Percentiles rank a stretch among this genome's conserved stretches.
These are phyloP conservation scores for Lagenidium giganteum DNA, from an alignment of 352 stramenopile species.

Conservation along the genomic window DNA sequence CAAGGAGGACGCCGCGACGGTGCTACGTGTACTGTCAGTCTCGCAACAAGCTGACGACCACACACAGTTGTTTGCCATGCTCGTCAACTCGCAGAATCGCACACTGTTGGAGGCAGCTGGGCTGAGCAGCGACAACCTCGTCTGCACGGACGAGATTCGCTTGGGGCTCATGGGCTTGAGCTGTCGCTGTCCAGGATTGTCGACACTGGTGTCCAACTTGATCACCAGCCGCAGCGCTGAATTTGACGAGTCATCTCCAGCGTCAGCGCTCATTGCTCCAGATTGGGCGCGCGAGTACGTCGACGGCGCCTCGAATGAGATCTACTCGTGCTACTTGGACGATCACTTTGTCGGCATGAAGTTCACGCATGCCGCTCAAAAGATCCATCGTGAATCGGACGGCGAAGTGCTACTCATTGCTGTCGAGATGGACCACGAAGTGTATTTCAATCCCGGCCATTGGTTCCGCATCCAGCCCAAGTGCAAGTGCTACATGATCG, in stretches of 20 bases:
- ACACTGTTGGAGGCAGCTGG: conserved; percentile 72
- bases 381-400: conserved; percentile 65
- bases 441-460: conserved; percentile 72
- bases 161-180: conserved; percentile 83
- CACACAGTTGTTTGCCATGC: conserved; percentile 78
- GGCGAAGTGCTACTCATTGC: conserved; percentile 74
- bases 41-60: conserved; percentile 54
- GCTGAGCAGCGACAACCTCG: conserved; percentile 60
- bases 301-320: conserved; percentile 70
- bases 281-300: conserved; percentile 79
- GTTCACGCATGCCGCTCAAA: conserved; percentile 66
- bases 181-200: conserved; percentile 74
- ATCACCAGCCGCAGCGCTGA: conserved; percentile 69
- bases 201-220: conserved; percentile 80
- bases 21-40: conserved; percentile 75
- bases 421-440: conserved; percentile 57
- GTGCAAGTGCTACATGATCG: conserved; percentile 74
- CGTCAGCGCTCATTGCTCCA: too few relatives aligned
- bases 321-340: conserved; percentile 64
- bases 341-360: conserved; percentile 59
- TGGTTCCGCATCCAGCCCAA: conserved; percentile 38
- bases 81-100: conserved; percentile 80
- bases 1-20: conserved; percentile 76
- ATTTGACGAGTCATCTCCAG: too few relatives aligned
- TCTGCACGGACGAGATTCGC: conserved; percentile 78